Conservation (phyloP, 1,284 basidiomycete genomes). For the Moesziomyces parantarcticus region DNA sequence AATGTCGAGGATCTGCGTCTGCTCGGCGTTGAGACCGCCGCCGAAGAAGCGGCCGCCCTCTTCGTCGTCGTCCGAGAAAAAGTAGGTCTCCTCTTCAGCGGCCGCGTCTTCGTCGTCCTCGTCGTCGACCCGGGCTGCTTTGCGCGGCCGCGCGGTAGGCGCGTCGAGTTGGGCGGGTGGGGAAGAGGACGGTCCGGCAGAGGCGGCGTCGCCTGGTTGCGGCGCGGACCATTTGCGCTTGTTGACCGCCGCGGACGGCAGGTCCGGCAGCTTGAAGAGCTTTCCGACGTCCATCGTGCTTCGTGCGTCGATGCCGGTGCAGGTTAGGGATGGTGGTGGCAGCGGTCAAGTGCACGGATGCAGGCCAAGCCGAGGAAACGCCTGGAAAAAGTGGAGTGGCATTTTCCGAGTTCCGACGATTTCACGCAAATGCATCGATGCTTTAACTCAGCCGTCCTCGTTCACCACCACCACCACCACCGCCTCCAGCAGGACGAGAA, state of each 20-base stretch:
- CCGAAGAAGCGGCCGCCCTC: slow-evolving; percentile 64
- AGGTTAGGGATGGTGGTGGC: not conserved
- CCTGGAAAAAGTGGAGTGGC: slow-evolving; percentile 10
- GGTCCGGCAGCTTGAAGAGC: slow-evolving; percentile 64
- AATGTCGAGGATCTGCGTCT: slow-evolving; percentile 62
- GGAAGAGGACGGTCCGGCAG: slow-evolving; percentile 3
- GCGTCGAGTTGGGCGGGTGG: slow-evolving; percentile 1
- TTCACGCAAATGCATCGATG: not conserved
- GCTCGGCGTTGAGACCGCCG: slow-evolving; percentile 63
- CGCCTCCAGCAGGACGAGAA: not conserved
- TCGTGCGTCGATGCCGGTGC: not conserved
- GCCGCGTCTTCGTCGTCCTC: slow-evolving; percentile 28
- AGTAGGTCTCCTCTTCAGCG: slow-evolving; percentile 36
- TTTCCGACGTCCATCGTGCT: slow-evolving; percentile 63
- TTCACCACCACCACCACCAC: no score
- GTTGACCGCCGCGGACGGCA: slow-evolving; percentile 60
- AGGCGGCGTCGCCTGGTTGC: slow-evolving; percentile 24
- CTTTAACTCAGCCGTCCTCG: not conserved
- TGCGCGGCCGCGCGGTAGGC: slow-evolving; percentile 5
- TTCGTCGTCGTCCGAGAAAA: slow-evolving; percentile 62
- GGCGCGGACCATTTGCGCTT: slow-evolving; percentile 63
- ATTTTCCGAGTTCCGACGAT: slow-evolving; percentile 16
- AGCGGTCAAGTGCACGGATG: not conserved
- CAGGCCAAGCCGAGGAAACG: slow-evolving; percentile 1
- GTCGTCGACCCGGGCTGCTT: slow-evolving; percentile 39